A percentile compares a stretch with the other conserved stretches of the same genome.
Evolutionary conservation across 2,329 filamentous ascomycete genomes (phyloP).

Genomic region (Shiraia sp.): DNA sequence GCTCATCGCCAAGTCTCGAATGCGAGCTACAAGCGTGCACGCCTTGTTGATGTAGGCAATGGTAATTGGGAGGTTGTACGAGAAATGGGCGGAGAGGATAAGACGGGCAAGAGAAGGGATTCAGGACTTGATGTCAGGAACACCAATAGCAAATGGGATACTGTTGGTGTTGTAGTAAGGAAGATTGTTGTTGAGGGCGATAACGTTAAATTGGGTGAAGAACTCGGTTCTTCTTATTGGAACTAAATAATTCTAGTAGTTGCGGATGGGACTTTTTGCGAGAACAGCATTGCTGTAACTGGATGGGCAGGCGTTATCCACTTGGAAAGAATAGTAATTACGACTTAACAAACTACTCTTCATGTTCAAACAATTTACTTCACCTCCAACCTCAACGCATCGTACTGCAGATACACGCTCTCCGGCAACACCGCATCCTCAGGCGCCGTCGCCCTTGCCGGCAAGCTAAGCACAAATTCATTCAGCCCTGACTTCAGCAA

Average conservation of each 20-base stretch:
- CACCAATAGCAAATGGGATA: conserved; percentile 40
- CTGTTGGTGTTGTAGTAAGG: conserved; percentile 38
- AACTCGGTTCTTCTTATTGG: conserved; percentile 37
- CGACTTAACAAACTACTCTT: too few relatives aligned
- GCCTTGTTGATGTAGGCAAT: conserved; percentile 34
- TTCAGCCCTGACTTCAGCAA: conserved; percentile 55
- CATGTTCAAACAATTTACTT: conserved; percentile 25
- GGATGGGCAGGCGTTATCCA: too few relatives aligned
- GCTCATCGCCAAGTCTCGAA: conserved; percentile 35
- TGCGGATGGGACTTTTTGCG: too few relatives aligned
- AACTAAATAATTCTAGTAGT: conserved; percentile 8
- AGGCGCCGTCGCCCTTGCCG: conserved; percentile 61
- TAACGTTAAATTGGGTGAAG: conserved; percentile 34
- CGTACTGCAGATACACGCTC: conserved; percentile 65
- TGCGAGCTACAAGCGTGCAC: conserved; percentile 41
- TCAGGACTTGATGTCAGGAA: conserved; percentile 33
- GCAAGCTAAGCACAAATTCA: conserved; percentile 60
- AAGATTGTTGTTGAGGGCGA: conserved; percentile 34
- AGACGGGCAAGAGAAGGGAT: conserved; percentile 36
- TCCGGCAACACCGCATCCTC: conserved; percentile 60
- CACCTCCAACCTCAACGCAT: conserved; percentile 63
- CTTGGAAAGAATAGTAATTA: too few relatives aligned
- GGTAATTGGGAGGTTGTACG: conserved; percentile 38
- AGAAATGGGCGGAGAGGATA: conserved; percentile 32
- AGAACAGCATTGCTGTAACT: too few relatives aligned